Evolutionary conservation across 1,284 basidiomycete genomes (phyloP).

Genomic region (Apiotrichum brassicae): DNA sequence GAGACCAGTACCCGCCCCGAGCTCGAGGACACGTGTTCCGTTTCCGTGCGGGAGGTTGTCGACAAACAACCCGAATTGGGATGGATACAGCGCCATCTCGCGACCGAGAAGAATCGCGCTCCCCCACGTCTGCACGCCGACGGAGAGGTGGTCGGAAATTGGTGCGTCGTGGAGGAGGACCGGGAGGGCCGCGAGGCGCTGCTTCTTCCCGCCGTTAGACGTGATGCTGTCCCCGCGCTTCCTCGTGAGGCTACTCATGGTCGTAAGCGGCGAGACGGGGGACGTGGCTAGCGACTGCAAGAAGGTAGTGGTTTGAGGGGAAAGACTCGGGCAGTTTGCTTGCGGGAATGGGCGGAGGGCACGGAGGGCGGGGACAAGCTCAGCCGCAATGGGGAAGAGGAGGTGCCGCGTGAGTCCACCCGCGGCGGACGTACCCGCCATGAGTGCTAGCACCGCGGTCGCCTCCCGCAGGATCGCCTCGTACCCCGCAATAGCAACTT

Average conservation of each 20-base stretch:
- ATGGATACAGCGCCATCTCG: constrained; percentile 60
- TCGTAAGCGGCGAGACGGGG: constrained; percentile 24
- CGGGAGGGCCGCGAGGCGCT: constrained; percentile 27
- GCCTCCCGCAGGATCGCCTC: constrained; percentile 47
- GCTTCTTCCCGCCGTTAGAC: neutral
- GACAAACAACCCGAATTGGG: constrained; percentile 30
- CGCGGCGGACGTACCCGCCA: constrained; percentile 55
- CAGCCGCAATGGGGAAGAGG: constrained; percentile 35
- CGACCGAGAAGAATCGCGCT: constrained; percentile 74
- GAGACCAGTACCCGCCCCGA: constrained; percentile 82
- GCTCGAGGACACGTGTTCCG: constrained; percentile 60
- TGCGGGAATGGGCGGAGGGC: constrained; percentile 11
- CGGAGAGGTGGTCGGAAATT: constrained; percentile 64
- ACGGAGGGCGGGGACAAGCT: constrained; percentile 27
- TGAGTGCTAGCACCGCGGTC: constrained; percentile 59
- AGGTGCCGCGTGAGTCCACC: constrained; percentile 41
- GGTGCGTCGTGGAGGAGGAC: constrained; percentile 65
- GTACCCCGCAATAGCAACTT: constrained; percentile 3
- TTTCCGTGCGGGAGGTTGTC: constrained; percentile 26
- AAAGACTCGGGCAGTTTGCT: constrained; percentile 24
- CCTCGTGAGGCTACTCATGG: constrained; percentile 3
- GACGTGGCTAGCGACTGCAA: constrained; percentile 31
- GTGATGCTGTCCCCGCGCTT: neutral
- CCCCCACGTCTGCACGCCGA: constrained; percentile 90
- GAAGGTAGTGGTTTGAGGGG: constrained; percentile 35